These are phyloP conservation scores for Crithidia brevicula DNA, from an alignment of 208 protist species.

Conservation along the genomic window DNA sequence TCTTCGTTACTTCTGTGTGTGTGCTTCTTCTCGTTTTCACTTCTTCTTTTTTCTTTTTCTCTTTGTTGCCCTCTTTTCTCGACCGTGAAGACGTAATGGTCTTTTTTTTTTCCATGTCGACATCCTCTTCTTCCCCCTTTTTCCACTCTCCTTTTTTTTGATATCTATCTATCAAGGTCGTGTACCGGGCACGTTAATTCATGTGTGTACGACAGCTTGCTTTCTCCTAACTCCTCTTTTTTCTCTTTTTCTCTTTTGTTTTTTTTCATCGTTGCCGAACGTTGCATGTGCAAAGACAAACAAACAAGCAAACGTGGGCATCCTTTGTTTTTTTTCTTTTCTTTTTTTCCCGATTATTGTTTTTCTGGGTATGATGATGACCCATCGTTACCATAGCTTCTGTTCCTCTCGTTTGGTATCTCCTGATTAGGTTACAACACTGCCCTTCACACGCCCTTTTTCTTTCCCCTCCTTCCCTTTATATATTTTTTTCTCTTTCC, in stretches of 20 bases:
- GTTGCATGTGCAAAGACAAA: too few species aligned
- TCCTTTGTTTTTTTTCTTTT: background rate
- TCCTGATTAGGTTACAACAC: too few species aligned
- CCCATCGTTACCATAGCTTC: too few species aligned
- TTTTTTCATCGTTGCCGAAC: background rate
- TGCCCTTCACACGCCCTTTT: too few species aligned
- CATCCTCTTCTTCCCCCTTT: background rate
- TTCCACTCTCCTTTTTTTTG: background rate
- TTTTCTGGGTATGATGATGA: too few species aligned
- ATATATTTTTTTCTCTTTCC: constrained; percentile 5
- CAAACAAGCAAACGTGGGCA: too few species aligned
- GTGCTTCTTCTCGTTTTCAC: background rate
- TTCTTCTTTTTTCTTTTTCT: background rate
- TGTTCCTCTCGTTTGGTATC: too few species aligned
- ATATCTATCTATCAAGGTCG: too few species aligned
- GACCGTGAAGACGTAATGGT: background rate
- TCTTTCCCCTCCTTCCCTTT: too few species aligned
- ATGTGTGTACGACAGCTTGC: background rate
- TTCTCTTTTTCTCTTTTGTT: background rate
- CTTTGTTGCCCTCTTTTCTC: background rate
- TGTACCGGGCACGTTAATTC: background rate
- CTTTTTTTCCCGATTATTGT: background rate
- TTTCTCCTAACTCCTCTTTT: constrained; percentile 8
- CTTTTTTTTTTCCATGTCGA: background rate
- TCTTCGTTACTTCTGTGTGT: background rate